Evolutionary conservation across 163 green algal genomes (phyloP).

Genomic region (Scenedesmus sp.): DNA sequence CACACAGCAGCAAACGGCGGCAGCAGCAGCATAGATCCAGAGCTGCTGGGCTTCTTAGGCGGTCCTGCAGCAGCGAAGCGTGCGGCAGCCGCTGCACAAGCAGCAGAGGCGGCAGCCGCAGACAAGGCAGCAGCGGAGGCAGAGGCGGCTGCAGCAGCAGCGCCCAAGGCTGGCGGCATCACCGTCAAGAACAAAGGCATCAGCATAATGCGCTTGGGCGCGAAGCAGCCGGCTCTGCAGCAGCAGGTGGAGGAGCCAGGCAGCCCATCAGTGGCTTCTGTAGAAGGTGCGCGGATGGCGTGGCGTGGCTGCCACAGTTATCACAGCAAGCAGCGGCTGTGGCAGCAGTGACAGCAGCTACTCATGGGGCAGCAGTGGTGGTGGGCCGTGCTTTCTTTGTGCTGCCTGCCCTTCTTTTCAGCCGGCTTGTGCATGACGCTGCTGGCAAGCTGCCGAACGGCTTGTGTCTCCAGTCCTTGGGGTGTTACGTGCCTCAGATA

Average conservation of each 20-base stretch:
- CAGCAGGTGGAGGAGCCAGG: conserved; percentile 10
- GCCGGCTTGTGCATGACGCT: not conserved
- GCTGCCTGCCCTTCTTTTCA: not conserved
- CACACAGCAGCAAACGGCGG: not conserved
- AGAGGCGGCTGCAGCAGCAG: not conserved
- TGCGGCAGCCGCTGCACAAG: not conserved
- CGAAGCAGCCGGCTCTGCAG: not conserved
- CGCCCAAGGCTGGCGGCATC: not conserved
- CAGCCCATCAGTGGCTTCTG: conserved; percentile 15
- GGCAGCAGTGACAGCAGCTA: too few species aligned
- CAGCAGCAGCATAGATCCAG: conserved; percentile 16
- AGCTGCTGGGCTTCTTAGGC: not conserved
- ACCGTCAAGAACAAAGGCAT: not conserved
- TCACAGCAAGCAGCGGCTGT: too few species aligned
- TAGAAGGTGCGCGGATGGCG: not conserved
- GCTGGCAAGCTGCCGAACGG: not conserved
- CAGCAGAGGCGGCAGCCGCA: not conserved
- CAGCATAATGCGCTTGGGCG: not conserved
- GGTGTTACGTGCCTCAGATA: not conserved
- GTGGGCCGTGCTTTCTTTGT: too few species aligned
- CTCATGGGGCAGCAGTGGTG: too few species aligned
- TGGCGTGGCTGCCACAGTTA: not conserved
- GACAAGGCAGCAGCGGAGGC: not conserved
- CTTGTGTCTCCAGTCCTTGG: not conserved
- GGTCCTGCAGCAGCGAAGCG: not conserved